phyloP scores from a whole-genome alignment of 495 filamentous ascomycete species.

The Trichoderma gamsii region DNA sequence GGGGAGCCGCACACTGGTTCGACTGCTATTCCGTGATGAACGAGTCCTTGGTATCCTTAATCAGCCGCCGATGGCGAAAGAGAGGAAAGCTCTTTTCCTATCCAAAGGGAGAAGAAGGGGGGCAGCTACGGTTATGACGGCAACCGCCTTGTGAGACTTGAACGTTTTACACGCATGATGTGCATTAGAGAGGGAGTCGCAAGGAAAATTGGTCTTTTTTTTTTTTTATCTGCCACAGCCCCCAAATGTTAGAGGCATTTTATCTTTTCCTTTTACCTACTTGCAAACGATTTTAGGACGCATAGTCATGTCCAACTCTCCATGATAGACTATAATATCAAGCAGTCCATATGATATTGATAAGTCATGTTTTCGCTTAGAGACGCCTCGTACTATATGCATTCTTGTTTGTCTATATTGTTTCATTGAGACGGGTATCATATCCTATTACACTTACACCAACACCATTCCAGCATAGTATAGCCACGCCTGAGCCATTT shows the following conservation, averaged over 20 bases:
- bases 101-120: neutral
- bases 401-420: neutral
- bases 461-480: neutral
- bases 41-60: neutral
- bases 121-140: neutral
- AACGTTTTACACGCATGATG: constrained; percentile 7
- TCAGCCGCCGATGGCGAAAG: neutral
- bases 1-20: no score
- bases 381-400: neutral
- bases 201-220: neutral
- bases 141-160: neutral
- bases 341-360: neutral
- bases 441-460: neutral
- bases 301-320: neutral
- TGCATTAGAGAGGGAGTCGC: constrained; percentile 12
- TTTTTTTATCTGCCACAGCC: neutral
- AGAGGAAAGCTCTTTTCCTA: neutral
- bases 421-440: neutral
- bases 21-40: no score
- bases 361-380: neutral
- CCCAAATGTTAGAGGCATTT: neutral
- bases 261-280: neutral
- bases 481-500: neutral
- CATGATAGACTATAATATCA: neutral
- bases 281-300: neutral